Percentiles rank a stretch among this genome's conserved stretches.
Evolutionary conservation across 495 filamentous ascomycete genomes (phyloP).

Genomic region (Xeromyces bisporus): DNA sequence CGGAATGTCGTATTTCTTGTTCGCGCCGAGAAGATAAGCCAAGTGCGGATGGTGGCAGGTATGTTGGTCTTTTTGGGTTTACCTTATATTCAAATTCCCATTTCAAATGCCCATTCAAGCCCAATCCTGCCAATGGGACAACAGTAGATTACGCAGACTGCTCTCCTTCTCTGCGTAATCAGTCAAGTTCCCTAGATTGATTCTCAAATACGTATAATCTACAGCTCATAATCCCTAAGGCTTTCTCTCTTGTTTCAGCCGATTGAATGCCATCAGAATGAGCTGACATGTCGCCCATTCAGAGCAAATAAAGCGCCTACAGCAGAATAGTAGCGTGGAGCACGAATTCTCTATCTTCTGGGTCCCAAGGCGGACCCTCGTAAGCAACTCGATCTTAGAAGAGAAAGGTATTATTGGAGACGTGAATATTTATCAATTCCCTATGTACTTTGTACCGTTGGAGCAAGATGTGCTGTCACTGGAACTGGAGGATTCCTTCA

Average conservation of each 20-base stretch:
- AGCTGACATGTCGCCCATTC: constrained; percentile 32
- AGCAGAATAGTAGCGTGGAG: constrained; percentile 64
- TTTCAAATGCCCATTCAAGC: constrained; percentile 1
- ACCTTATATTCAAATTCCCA: constrained; percentile 1
- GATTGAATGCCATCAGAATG: constrained; percentile 36
- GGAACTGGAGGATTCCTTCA: constrained; percentile 73
- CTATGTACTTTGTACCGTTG: constrained; percentile 76
- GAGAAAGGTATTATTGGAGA: constrained; percentile 88
- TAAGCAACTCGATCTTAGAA: constrained; percentile 83
- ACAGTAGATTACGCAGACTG: constrained; percentile 46
- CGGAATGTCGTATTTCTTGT: constrained; percentile 90
- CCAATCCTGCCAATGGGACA: constrained; percentile 20
- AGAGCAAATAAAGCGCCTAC: constrained; percentile 87
- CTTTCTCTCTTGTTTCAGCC: constrained; percentile 19
- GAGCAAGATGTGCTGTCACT: constrained; percentile 84
- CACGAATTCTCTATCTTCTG: constrained; percentile 95
- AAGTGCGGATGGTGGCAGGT: constrained; percentile 79
- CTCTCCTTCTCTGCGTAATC: constrained; percentile 42
- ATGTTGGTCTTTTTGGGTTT: constrained; percentile 27
- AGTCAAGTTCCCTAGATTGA: constrained; percentile 52
- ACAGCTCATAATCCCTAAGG: constrained; percentile 30
- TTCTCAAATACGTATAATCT: constrained; percentile 1
- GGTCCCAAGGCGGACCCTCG: constrained; percentile 77
- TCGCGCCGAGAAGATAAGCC: constrained; percentile 68
- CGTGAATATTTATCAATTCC: constrained; percentile 69